Percentiles rank a stretch among this genome's conserved stretches.
Conservation (phyloP, 148 eudicot species). For the Chenopodium album region DNA sequence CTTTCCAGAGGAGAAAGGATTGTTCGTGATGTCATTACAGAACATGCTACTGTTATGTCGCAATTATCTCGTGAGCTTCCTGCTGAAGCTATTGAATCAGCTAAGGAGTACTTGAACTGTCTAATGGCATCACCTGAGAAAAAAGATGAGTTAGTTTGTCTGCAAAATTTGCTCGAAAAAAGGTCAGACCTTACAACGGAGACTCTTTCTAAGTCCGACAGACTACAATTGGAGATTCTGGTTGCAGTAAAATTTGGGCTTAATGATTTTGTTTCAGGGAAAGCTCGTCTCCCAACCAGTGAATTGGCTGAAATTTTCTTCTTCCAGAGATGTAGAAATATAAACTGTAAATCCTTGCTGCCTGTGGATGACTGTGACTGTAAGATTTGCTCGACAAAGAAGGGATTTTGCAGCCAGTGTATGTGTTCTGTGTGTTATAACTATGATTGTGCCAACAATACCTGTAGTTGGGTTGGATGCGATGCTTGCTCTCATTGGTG, state of each 20-base stretch:
- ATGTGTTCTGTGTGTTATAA: constrained; percentile 79
- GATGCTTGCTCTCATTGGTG: constrained; percentile 90
- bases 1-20: constrained; percentile 53
- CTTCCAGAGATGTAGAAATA: constrained; percentile 62
- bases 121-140: constrained; percentile 44
- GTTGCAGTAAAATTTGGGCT: constrained; percentile 70
- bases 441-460: constrained; percentile 74
- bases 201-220: constrained; percentile 53
- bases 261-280: constrained; percentile 45
- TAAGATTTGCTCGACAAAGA: constrained; percentile 74
- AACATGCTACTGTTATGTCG: constrained; percentile 52
- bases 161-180: constrained; percentile 55
- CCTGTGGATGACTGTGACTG: constrained; percentile 94
- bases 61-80: constrained; percentile 64
- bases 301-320: constrained; percentile 70
- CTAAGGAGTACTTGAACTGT: constrained; percentile 53
- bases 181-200: constrained; percentile 59
- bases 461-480: constrained; percentile 94
- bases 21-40: constrained; percentile 53
- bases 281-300: constrained; percentile 32
- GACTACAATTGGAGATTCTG: constrained; percentile 56
- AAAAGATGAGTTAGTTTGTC: constrained; percentile 45
- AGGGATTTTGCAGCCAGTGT: constrained; percentile 85
- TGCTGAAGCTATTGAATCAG: constrained; percentile 54
- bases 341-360: constrained; percentile 59